Base-by-base conservation (phyloP, 2,329 filamentous ascomycete genomes). In the Lachnellula hyalina region DNA sequence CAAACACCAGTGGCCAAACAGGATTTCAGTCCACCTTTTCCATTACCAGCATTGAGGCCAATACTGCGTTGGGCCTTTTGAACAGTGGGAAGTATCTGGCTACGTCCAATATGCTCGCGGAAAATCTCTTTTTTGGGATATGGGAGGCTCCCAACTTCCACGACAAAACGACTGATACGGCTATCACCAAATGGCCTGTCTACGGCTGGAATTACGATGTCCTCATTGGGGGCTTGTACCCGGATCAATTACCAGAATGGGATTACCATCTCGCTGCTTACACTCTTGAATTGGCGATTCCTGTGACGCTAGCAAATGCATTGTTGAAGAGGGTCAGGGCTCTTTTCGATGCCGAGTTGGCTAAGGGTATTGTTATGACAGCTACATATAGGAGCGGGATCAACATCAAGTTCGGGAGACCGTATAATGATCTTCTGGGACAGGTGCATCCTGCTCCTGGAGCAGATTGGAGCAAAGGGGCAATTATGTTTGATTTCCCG, bases 161-260 rank as follows among this genome's bases (percentile, higher is more conserved):
- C 46, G 59, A 61, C 25, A 61, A 61, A 25, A 50, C 40, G 0
- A 58, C 35, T 5, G 46, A 59, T 42, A 47, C 54, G 3, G 41
- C 28, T 1, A 53, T 61, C 41, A 50, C 46, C 8, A 48, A 41
- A 1, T 61, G 59, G 59, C 59, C 59, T 4, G 54, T 61, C 5
- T 61, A 61, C 41, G 59, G 59, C 7, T 61, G 56, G 52, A 52
- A 61, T 41, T 61, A 61, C 36, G 59, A 61, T 36, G 59, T 61
- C 6, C 41, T 61, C 2, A 61, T 61, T 12, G 59, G 59, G 15
- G 59, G 59, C 12, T 25, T 61, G 11, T 61, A 61, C 47, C 59
- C 59, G 11, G 54, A 40, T 6, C 36, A 44, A n/a, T 21, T 47
- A 4, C 56, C 59, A 21, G 52, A 57, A 48, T 61, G 59, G 59